Evolutionary conservation across 352 stramenopile genomes (phyloP).

Genomic region (Phytophthora syringae): DNA sequence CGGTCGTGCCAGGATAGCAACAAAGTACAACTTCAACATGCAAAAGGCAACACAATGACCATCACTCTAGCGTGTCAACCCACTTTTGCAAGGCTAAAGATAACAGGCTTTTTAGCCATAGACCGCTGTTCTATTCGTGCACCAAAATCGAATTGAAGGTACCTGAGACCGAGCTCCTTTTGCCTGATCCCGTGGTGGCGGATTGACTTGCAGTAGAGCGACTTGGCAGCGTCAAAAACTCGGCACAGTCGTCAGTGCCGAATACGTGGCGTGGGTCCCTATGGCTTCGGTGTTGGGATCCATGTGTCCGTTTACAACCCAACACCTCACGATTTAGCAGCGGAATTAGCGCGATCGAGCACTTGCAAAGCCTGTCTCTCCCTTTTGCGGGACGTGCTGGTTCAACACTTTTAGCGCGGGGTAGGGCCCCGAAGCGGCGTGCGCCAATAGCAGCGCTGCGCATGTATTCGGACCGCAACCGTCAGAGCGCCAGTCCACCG

Average conservation of each 20-base stretch:
- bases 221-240: too few relatives aligned
- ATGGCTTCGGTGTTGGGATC: not conserved
- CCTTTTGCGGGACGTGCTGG: too few relatives aligned
- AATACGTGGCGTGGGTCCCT: not conserved
- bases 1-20: conserved; percentile 20
- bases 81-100: too few relatives aligned
- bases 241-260: too few relatives aligned
- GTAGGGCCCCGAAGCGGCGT: not conserved
- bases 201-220: too few relatives aligned
- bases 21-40: conserved; percentile 6
- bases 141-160: too few relatives aligned
- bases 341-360: too few relatives aligned
- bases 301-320: not conserved
- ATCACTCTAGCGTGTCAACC: not conserved
- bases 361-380: not conserved
- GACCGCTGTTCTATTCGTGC: too few relatives aligned
- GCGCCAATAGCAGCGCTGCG: conserved; percentile 6
- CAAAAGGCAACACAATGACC: conserved; percentile 4
- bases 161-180: too few relatives aligned
- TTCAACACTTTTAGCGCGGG: not conserved
- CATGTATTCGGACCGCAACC: too few relatives aligned
- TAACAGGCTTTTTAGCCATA: too few relatives aligned
- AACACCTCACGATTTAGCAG: not conserved
- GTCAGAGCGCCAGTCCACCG: conserved; percentile 4
- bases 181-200: too few relatives aligned